Evolutionary conservation across 176 grass and related monocot genomes (phyloP).

Genomic region (Avena eriantha): DNA sequence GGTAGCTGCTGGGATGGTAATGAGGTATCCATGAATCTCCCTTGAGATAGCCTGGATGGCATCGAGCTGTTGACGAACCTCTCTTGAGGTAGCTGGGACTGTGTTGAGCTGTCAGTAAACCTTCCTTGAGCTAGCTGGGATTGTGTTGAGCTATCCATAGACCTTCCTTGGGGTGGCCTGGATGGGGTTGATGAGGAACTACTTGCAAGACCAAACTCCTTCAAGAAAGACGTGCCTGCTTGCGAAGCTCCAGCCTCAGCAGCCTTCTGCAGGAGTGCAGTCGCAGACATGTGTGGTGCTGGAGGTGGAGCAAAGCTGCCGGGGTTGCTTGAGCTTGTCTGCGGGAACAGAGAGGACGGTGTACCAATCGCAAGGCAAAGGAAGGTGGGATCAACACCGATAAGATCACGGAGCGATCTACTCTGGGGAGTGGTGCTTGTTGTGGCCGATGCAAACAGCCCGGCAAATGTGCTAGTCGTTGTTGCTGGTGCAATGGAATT

Average conservation of each 20-base stretch:
- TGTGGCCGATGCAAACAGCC: constrained; percentile 61
- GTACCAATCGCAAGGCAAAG: constrained; percentile 66
- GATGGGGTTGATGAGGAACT: constrained; percentile 36
- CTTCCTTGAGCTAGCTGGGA: constrained; percentile 37
- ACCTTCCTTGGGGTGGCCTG: constrained; percentile 45
- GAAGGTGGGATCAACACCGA: constrained; percentile 66
- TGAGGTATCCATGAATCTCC: background rate
- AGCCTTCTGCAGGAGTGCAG: constrained; percentile 65
- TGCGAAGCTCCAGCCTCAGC: constrained; percentile 54
- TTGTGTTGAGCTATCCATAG: background rate
- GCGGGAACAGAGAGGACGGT: constrained; percentile 44
- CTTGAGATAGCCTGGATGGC: background rate
- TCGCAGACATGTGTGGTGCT: constrained; percentile 60
- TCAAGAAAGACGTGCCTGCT: constrained; percentile 58
- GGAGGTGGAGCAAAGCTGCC: constrained; percentile 51
- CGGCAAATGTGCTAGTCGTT: constrained; percentile 57
- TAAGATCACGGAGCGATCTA: constrained; percentile 63
- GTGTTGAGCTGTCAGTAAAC: background rate
- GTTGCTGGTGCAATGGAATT: constrained; percentile 53
- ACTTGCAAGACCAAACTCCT: constrained; percentile 54
- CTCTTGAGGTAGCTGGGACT: constrained; percentile 25
- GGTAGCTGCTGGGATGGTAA: background rate
- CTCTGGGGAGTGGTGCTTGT: constrained; percentile 58
- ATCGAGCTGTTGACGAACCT: background rate
- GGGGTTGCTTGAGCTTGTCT: constrained; percentile 46